Evolutionary conservation across 805 yeast genomes (phyloP), one percentile per base, ranked within the genome.

Genomic region (Candida ortonii): DNA sequence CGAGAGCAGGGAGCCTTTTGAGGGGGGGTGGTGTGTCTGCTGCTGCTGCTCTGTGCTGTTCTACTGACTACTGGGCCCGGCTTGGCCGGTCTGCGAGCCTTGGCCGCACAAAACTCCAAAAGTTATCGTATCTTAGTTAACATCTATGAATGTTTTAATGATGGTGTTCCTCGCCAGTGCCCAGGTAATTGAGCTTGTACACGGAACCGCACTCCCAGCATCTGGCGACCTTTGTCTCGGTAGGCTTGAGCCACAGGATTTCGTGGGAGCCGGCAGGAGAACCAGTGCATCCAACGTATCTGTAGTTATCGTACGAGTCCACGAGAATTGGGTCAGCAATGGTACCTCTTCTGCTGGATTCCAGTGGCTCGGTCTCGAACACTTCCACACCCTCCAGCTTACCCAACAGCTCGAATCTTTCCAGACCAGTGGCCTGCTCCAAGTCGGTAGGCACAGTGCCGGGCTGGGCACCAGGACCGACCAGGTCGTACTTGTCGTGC

Each of bases 121-220:
- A n/a, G n/a, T n/a, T n/a, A n/a, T n/a, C n/a, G n/a, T n/a, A n/a
- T n/a, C n/a, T n/a, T n/a, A n/a, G n/a, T n/a, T n/a, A n/a, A n/a
- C n/a, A 24, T 19, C 10, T 12, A 21, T 6, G 18, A 15, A 28
- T n/a, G 13, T 16, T 12, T 16, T 29, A 32, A 25, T 71, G 75
- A 62, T 76, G 80, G 61, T 70, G 73, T 59, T 75, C 80, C 55
- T 68, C 78, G 37, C 59, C 63, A n/a, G 79, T 83, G 66, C 96
- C 97, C 55, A 89, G 74, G 69, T 80, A 82, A 68, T 88, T 84
- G 55, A 89, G 68, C 58, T 84, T 79, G 75, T 84, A 90, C 50
- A 88, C 95, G 52, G 89, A 82, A 67, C 98, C 98, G 67, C 97
- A 90, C 67, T 93, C 96, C 96, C 96, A 86, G 71, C 97, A 93